These are phyloP conservation scores for Alternaria longipes DNA, from an alignment of 2,329 filamentous ascomycete genomes.

Conservation along the genomic window DNA sequence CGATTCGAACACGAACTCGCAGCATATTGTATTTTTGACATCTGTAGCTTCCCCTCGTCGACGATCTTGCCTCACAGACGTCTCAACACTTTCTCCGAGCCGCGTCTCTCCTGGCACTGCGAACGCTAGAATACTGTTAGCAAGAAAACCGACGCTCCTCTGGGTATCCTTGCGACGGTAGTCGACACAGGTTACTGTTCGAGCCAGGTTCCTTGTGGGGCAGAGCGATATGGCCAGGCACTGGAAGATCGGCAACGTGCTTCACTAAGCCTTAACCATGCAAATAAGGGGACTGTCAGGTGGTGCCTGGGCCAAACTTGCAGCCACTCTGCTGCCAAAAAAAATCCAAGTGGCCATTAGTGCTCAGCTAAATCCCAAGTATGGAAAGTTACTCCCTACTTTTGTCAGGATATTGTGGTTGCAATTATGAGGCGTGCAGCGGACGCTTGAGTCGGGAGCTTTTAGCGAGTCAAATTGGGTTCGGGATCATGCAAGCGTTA, in stretches of 20 bases:
- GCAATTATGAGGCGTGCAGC: constrained; percentile 4
- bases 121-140: constrained; percentile 22
- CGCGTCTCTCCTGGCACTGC: constrained; percentile 8
- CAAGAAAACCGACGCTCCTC: constrained; percentile 15
- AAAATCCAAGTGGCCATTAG: neutral
- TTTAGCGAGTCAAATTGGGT: constrained; percentile 8
- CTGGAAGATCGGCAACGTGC: constrained; percentile 23
- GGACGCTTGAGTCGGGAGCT: constrained; percentile 11
- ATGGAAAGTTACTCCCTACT: neutral
- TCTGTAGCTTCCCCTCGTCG: constrained; percentile 4
- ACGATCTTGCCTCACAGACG: constrained; percentile 19
- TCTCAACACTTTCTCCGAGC: constrained; percentile 19
- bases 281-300: constrained; percentile 1
- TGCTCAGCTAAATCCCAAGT: neutral
- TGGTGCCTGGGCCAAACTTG: neutral
- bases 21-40: constrained; percentile 21
- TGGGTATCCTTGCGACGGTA: constrained; percentile 19
- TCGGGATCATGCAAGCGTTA: constrained; percentile 13
- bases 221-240: constrained; percentile 4
- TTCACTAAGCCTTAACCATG: constrained; percentile 6
- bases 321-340: neutral
- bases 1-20: constrained; percentile 8
- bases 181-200: constrained; percentile 13
- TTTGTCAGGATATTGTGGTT: neutral
- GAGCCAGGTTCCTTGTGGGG: constrained; percentile 21